Conservation (phyloP, 2,329 filamentous ascomycete genomes). For the Paraphaeosphaeria minitans region DNA sequence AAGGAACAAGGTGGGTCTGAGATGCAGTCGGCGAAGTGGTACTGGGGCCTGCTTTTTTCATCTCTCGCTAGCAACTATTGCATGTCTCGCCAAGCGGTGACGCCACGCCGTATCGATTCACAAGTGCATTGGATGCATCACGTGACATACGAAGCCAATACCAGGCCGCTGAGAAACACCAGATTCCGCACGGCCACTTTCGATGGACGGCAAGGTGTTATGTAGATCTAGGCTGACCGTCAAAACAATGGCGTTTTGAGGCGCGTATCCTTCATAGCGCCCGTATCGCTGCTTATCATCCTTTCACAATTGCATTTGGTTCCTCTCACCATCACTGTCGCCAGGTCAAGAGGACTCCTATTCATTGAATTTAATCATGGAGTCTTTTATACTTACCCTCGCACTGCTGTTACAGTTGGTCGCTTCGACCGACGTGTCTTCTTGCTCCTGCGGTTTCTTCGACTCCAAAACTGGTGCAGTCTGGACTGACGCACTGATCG, state of each 20-base stretch:
- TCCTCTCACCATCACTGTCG: neutral
- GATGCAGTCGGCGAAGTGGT: neutral
- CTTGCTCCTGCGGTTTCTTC: constrained; percentile 52
- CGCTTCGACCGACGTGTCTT: constrained; percentile 12
- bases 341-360: neutral
- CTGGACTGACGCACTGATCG: constrained; percentile 52
- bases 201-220: neutral
- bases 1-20: neutral
- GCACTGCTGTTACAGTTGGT: neutral
- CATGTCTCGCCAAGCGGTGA: neutral
- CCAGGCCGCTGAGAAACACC: neutral
- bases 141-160: neutral
- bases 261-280: neutral
- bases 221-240: neutral
- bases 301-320: neutral
- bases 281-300: neutral
- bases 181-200: neutral
- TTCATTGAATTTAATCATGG: neutral
- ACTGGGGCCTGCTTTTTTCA: neutral
- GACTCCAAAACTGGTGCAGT: constrained; percentile 42
- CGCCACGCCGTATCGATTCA: neutral
- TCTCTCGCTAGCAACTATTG: constrained; percentile 1
- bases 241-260: neutral
- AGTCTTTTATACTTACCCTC: neutral
- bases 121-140: neutral